A percentile compares a stretch with the other conserved stretches of the same genome.
Evolutionary conservation across 371 early-diverging fungal species (phyloP).

Genomic region (Mortierella sp.): DNA sequence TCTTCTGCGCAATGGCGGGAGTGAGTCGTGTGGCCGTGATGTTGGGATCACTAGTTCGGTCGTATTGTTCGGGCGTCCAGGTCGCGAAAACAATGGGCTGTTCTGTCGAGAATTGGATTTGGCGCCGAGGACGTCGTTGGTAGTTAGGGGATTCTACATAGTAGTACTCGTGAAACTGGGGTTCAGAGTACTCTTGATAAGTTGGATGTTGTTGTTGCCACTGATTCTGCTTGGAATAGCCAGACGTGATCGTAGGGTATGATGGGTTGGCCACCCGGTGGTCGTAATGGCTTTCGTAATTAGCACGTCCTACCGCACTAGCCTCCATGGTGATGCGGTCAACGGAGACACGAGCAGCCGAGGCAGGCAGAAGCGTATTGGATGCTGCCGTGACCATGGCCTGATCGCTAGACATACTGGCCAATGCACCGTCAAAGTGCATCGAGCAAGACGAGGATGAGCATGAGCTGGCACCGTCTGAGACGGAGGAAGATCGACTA

Average conservation of each 20-base stretch:
- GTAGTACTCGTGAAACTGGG: slow-evolving; percentile 23
- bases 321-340: slow-evolving; percentile 22
- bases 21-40: slow-evolving; percentile 73
- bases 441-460: slow-evolving; percentile 15
- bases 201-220: slow-evolving; percentile 9
- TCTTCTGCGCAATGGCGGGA: slow-evolving; percentile 73
- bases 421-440: not conserved
- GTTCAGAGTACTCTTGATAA: slow-evolving; percentile 4
- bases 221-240: slow-evolving; percentile 1
- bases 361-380: slow-evolving; percentile 26
- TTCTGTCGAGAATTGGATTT: slow-evolving; percentile 63
- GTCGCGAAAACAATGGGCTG: slow-evolving; percentile 70
- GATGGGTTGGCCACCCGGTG: slow-evolving; percentile 9
- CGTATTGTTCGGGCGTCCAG: slow-evolving; percentile 74
- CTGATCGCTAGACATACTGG: not conserved
- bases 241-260: not conserved
- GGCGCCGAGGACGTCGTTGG: slow-evolving; percentile 37
- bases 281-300: not conserved
- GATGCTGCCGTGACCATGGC: not conserved
- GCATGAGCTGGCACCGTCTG: slow-evolving; percentile 1
- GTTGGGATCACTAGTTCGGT: slow-evolving; percentile 72
- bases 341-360: slow-evolving; percentile 38
- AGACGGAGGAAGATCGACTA: slow-evolving; percentile 3
- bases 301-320: not conserved
- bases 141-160: slow-evolving; percentile 15